Percentiles rank a stretch among this genome's conserved stretches.
phyloP scores from a whole-genome alignment of 2,329 filamentous ascomycete species.

The Sporothrix sp. region DNA sequence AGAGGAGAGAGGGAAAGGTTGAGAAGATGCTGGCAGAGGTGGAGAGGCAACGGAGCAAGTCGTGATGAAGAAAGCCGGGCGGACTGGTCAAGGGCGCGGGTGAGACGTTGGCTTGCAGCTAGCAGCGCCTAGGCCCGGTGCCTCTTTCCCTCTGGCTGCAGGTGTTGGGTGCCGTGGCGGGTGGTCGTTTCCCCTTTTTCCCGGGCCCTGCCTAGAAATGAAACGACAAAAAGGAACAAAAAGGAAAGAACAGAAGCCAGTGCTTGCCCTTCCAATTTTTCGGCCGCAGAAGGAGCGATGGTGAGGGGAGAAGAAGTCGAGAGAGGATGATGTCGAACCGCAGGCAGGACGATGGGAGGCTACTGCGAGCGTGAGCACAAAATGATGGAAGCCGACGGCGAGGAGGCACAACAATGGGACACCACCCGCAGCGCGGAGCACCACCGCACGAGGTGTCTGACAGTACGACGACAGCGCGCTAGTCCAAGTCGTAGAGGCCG shows the following conservation, averaged over 20 bases:
- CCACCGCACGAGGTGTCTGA: neutral
- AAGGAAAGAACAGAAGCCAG: neutral
- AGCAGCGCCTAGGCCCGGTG: neutral
- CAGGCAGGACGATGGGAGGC: neutral
- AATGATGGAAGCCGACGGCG: constrained; percentile 3
- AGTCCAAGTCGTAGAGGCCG: too few relatives aligned
- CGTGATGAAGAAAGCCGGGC: neutral
- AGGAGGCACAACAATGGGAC: constrained; percentile 8
- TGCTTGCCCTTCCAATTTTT: neutral
- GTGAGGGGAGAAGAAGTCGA: neutral
- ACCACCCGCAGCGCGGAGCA: neutral
- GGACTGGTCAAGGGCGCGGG: constrained; percentile 1
- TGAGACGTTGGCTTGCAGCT: constrained; percentile 7
- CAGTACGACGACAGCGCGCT: constrained; percentile 6
- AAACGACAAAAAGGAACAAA: neutral
- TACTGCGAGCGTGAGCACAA: neutral
- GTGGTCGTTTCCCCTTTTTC: constrained; percentile 1
- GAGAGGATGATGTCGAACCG: neutral
- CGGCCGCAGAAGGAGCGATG: constrained; percentile 1
- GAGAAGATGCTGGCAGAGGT: neutral
- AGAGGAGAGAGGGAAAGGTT: neutral
- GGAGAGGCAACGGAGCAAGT: constrained; percentile 2
- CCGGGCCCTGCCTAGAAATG: constrained; percentile 5
- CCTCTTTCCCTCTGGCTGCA: constrained; percentile 1
- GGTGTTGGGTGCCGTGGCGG: neutral